Percentiles rank a stretch among this genome's conserved stretches.
These are phyloP conservation scores for Pyrrhoderma noxium DNA, from an alignment of 1,284 basidiomycete genomes.

Conservation along the genomic window DNA sequence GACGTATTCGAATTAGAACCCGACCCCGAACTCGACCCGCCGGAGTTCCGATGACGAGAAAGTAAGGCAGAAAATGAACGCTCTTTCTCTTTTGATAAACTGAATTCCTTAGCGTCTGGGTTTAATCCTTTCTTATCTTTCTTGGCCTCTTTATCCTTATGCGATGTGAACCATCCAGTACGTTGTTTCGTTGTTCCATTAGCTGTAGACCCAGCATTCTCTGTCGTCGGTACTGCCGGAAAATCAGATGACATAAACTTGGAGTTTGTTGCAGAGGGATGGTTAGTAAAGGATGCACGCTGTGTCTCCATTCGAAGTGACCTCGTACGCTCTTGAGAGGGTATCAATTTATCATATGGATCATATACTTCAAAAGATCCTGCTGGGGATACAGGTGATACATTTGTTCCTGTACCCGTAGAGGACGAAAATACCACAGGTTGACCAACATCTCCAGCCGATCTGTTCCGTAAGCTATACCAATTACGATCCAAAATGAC, in stretches of 20 bases:
- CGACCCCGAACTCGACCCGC: not conserved
- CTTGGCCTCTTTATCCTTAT: slow-evolving; percentile 12
- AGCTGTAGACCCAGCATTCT: not conserved
- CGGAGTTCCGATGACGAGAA: slow-evolving; percentile 7
- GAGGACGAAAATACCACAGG: slow-evolving; percentile 31
- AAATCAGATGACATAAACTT: not conserved
- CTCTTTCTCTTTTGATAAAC: slow-evolving; percentile 18
- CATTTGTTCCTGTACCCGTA: not conserved
- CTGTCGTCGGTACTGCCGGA: not conserved
- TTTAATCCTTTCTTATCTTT: slow-evolving; percentile 26
- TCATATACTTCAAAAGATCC: slow-evolving; percentile 10
- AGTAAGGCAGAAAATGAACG: slow-evolving; percentile 15
- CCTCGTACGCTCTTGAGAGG: slow-evolving; percentile 2
- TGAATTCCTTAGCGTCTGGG: slow-evolving; percentile 34
- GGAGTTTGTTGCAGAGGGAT: not conserved
- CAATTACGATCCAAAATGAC: slow-evolving; percentile 45
- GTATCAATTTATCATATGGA: not conserved
- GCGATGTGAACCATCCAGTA: slow-evolving; percentile 16
- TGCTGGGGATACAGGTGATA: slow-evolving; percentile 13
- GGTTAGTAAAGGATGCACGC: slow-evolving; percentile 10
- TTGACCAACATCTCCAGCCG: slow-evolving; percentile 36
- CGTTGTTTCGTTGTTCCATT: slow-evolving; percentile 3
- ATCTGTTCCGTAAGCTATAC: slow-evolving; percentile 20
- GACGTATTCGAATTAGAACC: slow-evolving; percentile 10
- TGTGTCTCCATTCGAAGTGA: slow-evolving; percentile 14